Evolutionary conservation across 805 yeast species (phyloP).

Genomic region (Lachancea sp.): DNA sequence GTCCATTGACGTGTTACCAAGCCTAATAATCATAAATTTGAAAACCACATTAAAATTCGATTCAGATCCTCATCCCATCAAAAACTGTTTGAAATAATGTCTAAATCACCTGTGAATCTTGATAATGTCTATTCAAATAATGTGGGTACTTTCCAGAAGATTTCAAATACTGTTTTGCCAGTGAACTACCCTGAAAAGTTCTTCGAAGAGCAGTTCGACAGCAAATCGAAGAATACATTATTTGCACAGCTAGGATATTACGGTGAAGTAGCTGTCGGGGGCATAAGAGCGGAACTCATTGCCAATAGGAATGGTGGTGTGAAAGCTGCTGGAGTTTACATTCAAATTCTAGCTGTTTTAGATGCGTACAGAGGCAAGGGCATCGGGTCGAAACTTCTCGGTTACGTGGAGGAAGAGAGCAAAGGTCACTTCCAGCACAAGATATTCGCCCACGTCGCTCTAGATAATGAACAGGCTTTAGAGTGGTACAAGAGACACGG

Average conservation of each 20-base stretch:
- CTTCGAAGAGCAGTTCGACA: constrained; percentile 21
- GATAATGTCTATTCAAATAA: constrained; percentile 26
- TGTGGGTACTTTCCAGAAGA: constrained; percentile 22
- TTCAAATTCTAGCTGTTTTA: constrained; percentile 64
- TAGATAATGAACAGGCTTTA: constrained; percentile 37
- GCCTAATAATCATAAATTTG: no score
- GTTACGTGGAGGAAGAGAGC: constrained; percentile 51
- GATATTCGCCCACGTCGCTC: constrained; percentile 47
- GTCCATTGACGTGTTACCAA: no score
- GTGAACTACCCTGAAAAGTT: constrained; percentile 19
- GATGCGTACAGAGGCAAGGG: constrained; percentile 55
- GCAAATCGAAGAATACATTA: constrained; percentile 15
- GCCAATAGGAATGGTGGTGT: constrained; percentile 34
- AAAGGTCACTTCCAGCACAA: constrained; percentile 38
- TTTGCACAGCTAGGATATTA: constrained; percentile 43
- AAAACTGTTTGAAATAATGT: constrained; percentile 11
- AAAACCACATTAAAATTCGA: no score
- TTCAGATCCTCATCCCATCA: background rate
- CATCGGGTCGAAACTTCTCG: constrained; percentile 54
- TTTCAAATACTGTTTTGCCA: constrained; percentile 18
- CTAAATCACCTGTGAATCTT: constrained; percentile 18
- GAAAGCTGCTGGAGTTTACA: constrained; percentile 50
- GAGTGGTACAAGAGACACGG: constrained; percentile 50
- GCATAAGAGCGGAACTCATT: constrained; percentile 51
- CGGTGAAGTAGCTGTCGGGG: constrained; percentile 78